These are phyloP conservation scores for Sonneratia alba DNA, from an alignment of 345 rosid genomes.

Conservation along the genomic window DNA sequence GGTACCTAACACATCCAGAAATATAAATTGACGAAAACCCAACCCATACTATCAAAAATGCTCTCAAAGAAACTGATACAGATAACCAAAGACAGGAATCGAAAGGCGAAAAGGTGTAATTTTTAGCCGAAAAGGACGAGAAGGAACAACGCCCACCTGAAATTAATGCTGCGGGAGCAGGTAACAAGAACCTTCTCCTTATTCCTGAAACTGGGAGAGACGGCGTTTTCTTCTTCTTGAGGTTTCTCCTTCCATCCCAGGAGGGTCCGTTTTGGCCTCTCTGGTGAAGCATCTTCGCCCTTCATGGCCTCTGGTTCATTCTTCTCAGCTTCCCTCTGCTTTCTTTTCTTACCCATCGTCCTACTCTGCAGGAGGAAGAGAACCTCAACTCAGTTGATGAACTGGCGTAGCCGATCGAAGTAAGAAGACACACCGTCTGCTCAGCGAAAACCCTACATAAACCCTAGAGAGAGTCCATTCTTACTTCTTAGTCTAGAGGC, in stretches of 20 bases:
- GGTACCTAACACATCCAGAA: slow-evolving; percentile 38
- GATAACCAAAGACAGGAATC: neutral
- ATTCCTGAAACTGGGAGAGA: slow-evolving; percentile 50
- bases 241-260: slow-evolving; percentile 75
- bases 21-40: neutral
- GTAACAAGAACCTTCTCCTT: slow-evolving; percentile 93
- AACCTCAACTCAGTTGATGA: neutral
- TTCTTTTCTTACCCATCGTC: slow-evolving; percentile 72
- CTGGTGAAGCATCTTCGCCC: slow-evolving; percentile 40
- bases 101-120: neutral
- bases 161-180: slow-evolving; percentile 88
- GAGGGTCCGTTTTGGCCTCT: slow-evolving; percentile 68
- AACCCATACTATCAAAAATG: neutral
- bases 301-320: slow-evolving; percentile 30
- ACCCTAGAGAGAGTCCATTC: neutral
- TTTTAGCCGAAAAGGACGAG: neutral
- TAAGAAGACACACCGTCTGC: neutral
- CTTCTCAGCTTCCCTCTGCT: slow-evolving; percentile 46
- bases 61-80: neutral
- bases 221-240: slow-evolving; percentile 16
- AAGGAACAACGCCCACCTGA: slow-evolving; percentile 31
- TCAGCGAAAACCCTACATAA: neutral
- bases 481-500: neutral
- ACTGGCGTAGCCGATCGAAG: neutral
- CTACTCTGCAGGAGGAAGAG: neutral